Percentiles rank a stretch among this genome's conserved stretches.
These are phyloP conservation scores for Pisolithus albus DNA, from an alignment of 768 basidiomycete genomes.

Conservation along the genomic window DNA sequence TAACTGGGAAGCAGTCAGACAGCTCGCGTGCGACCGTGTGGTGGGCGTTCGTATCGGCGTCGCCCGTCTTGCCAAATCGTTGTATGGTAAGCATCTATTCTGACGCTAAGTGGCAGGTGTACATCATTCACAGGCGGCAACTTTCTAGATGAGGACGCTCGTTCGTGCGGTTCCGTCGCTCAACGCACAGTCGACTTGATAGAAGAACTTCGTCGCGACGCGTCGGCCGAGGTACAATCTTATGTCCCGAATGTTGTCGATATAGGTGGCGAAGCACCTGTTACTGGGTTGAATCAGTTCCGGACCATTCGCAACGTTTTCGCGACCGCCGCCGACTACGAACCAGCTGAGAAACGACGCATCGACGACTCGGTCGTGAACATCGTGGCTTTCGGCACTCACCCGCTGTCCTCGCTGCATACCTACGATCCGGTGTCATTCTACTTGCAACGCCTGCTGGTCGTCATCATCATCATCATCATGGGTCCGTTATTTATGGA, in stretches of 20 bases:
- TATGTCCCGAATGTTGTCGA: constrained; percentile 39
- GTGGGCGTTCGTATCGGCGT: constrained; percentile 83
- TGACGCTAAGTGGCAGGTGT: neutral
- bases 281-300: constrained; percentile 8
- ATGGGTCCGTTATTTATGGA: neutral
- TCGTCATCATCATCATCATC: neutral
- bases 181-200: constrained; percentile 35
- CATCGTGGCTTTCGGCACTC: neutral
- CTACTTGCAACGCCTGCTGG: neutral
- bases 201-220: constrained; percentile 45
- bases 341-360: constrained; percentile 3
- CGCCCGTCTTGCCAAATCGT: constrained; percentile 59
- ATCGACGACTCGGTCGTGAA: neutral
- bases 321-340: constrained; percentile 28
- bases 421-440: neutral
- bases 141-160: constrained; percentile 11
- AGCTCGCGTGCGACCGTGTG: constrained; percentile 59
- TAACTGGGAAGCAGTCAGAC: constrained; percentile 45
- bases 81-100: constrained; percentile 43
- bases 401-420: too few species aligned
- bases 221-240: constrained; percentile 54
- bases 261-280: constrained; percentile 8
- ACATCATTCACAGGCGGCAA: neutral
- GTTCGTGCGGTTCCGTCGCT: constrained; percentile 20
- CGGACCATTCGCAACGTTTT: constrained; percentile 30